Conservation (phyloP, 1,139 yeast species). For the Kodamaea suecica region DNA sequence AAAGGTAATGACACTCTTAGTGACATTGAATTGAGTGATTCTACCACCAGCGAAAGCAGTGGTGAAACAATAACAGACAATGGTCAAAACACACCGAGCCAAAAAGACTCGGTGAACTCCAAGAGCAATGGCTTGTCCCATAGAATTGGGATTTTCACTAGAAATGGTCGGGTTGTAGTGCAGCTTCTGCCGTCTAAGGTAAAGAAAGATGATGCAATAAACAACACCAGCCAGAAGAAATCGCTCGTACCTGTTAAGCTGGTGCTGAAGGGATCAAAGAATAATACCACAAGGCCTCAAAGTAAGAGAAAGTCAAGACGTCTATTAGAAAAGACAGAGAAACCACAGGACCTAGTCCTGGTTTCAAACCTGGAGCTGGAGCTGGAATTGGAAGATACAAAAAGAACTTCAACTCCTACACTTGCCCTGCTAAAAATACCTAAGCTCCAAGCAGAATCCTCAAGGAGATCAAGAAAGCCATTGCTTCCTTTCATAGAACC, state of each 20-base stretch:
- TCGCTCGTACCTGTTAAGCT: too few species aligned
- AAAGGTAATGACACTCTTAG: not conserved
- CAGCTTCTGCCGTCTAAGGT: conserved; percentile 1
- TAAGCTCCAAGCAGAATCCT: too few species aligned
- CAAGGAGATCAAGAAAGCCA: too few species aligned
- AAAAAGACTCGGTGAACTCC: too few species aligned
- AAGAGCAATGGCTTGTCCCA: not conserved
- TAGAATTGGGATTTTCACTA: not conserved
- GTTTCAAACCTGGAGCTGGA: not conserved
- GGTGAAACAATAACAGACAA: not conserved
- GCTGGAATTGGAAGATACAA: not conserved
- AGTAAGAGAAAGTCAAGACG: conserved; percentile 1
- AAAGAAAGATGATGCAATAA: not conserved
- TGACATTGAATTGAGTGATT: not conserved
- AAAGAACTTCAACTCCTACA: too few species aligned
- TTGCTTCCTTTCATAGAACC: conserved; percentile 53
- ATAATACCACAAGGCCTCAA: too few species aligned
- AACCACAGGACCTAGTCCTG: too few species aligned
- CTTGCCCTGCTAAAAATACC: too few species aligned
- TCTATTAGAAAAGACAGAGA: not conserved
- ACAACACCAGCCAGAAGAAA: not conserved
- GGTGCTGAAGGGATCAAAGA: too few species aligned
- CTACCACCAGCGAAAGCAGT: not conserved
- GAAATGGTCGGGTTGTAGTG: not conserved
- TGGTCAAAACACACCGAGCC: not conserved